phyloP scores from a whole-genome alignment of 257 asterid genomes.

The Penstemon eatonii region DNA sequence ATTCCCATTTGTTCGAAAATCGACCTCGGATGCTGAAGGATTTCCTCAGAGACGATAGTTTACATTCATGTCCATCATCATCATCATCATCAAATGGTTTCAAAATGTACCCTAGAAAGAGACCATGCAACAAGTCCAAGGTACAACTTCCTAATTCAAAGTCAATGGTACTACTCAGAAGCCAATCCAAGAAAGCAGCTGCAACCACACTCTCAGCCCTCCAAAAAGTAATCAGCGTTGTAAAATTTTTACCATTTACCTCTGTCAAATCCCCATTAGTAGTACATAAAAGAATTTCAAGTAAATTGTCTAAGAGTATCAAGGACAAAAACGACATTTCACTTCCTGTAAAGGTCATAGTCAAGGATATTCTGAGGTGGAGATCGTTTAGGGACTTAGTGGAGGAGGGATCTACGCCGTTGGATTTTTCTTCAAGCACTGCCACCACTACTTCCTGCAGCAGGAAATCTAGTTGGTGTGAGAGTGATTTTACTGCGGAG shows the following conservation, averaged over 20 bases:
- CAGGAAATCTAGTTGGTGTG: constrained; percentile 62
- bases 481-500: constrained; percentile 62
- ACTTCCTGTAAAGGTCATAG: constrained; percentile 40
- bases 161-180: constrained; percentile 42
- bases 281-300: constrained; percentile 40
- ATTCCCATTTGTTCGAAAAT: constrained; percentile 26
- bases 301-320: constrained; percentile 34
- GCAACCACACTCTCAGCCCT: constrained; percentile 58
- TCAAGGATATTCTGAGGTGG: constrained; percentile 82
- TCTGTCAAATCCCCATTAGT: constrained; percentile 39
- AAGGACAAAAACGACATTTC: background rate
- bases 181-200: constrained; percentile 58
- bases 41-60: constrained; percentile 51
- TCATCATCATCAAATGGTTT: constrained; percentile 25
- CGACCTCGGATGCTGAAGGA: constrained; percentile 76
- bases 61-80: constrained; percentile 26
- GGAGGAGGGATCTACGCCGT: constrained; percentile 44
- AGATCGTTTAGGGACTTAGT: constrained; percentile 63
- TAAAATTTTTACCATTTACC: constrained; percentile 53
- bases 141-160: background rate
- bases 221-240: constrained; percentile 47
- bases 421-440: constrained; percentile 19
- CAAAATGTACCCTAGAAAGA: constrained; percentile 22
- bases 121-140: constrained; percentile 27
- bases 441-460: constrained; percentile 35